Percentiles rank a stretch among this genome's conserved stretches.
Evolutionary conservation across 345 rosid genomes (phyloP).

Genomic region (Hibiscus mutabilis): DNA sequence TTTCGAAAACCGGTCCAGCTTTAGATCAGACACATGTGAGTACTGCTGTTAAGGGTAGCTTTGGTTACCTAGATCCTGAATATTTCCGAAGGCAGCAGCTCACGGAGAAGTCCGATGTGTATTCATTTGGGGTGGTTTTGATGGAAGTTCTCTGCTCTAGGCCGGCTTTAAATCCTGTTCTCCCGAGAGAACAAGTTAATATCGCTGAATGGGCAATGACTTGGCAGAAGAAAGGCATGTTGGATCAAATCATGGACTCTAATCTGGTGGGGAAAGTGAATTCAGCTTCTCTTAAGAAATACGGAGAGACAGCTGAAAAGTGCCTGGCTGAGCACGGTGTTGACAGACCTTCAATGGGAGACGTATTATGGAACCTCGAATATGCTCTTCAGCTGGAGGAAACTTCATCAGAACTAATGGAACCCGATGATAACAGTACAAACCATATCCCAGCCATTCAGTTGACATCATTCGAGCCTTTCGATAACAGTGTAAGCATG

Average conservation of each 20-base stretch:
- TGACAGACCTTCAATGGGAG: constrained; percentile 95
- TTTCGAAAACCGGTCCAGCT: constrained; percentile 88
- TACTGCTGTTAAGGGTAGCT: constrained; percentile 99
- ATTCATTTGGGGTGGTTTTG: constrained; percentile 92
- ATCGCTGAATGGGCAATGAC: constrained; percentile 98
- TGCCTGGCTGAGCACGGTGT: constrained; percentile 89
- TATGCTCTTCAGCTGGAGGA: constrained; percentile 94
- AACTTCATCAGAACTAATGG: constrained; percentile 75
- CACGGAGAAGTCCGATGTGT: constrained; percentile 91
- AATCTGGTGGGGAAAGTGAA: constrained; percentile 79
- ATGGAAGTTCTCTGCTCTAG: constrained; percentile 96
- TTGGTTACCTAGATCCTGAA: constrained; percentile 95
- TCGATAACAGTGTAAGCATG: constrained; percentile 80
- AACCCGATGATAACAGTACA: constrained; percentile 93
- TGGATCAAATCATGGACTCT: constrained; percentile 90
- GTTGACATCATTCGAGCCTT: constrained; percentile 70
- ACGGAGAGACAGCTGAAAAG: constrained; percentile 94
- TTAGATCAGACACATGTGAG: constrained; percentile 94
- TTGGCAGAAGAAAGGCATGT: constrained; percentile 91
- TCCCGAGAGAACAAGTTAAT: constrained; percentile 94
- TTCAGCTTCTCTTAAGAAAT: constrained; percentile 80
- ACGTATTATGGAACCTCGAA: constrained; percentile 92
- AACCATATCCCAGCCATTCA: constrained; percentile 85
- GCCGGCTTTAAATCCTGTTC: constrained; percentile 91
- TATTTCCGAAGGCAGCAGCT: constrained; percentile 96